Conservation (phyloP, 2,329 filamentous ascomycete genomes). For the Xylaria sp. region DNA sequence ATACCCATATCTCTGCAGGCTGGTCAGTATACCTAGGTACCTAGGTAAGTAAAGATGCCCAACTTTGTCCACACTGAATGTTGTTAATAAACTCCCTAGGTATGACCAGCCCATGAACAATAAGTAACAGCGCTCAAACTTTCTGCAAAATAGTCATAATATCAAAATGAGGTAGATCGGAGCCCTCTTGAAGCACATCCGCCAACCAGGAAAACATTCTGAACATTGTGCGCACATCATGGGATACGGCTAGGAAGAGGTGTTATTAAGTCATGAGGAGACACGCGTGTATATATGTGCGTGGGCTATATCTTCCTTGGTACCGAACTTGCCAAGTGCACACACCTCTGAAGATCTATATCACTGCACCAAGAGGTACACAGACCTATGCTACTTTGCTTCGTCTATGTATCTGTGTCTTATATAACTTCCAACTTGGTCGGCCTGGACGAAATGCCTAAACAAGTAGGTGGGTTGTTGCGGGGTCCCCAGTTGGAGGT, state of each 20-base stretch:
- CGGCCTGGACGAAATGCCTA: slow-evolving; percentile 24
- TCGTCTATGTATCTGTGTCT: neutral
- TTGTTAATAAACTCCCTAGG: neutral
- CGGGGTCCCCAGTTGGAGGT: slow-evolving; percentile 19
- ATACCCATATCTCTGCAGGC: neutral
- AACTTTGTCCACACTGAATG: neutral
- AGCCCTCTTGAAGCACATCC: neutral
- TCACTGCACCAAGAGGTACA: neutral
- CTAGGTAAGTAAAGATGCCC: too few species aligned
- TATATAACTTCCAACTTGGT: neutral
- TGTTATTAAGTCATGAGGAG: neutral
- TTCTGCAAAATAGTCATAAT: neutral
- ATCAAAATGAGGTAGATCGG: neutral
- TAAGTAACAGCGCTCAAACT: neutral
- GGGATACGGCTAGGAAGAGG: neutral
- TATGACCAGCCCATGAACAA: neutral
- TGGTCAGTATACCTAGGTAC: neutral
- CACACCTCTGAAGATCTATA: neutral
- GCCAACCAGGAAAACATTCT: neutral
- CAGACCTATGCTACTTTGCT: neutral
- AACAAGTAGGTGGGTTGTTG: slow-evolving; percentile 35
- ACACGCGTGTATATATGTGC: neutral
- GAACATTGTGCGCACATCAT: slow-evolving; percentile 1
- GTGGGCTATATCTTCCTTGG: neutral
- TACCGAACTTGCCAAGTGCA: neutral